Evolutionary conservation across 495 filamentous ascomycete species (phyloP), one percentile per base, ranked within the genome.

Genomic region (Aspergillus mulundensis): DNA sequence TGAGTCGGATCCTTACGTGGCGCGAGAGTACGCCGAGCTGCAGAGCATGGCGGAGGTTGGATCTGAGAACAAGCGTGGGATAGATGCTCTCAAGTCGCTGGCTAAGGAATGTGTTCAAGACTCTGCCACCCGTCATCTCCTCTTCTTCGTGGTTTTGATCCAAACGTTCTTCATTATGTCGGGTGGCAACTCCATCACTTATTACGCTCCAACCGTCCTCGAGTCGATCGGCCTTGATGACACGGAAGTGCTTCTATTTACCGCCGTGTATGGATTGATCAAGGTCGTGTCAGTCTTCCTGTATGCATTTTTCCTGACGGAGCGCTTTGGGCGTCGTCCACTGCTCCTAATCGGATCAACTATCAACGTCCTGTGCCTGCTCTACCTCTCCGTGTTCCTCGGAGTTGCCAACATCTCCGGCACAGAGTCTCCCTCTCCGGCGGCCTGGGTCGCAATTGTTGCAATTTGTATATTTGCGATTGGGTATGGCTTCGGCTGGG

Each of bases 1-100:
- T 60, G 50, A 56, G 23, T 52, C 14, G 43, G 77, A 88, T 64
- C 79, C 84, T 58, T 81, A 90, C 6, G 83, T 92, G 58, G 81
- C 84, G 65, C 77, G 88, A 15, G 88, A 91, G 64, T 89, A 83
- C 67, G 74, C 85, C 41, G 89, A 91, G 67, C 89, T 91, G 66
- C 85, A 84, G 67, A 84, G 85, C 0, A 85, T 88, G 60, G 82
- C 82, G 2, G 71, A 83, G 79, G 5, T 70, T 75, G 20, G 77
- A 69, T 76, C 85, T 80, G 60, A 62, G 23, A 56, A 47, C 8
- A 34, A 60, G 12, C 47, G 48, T 5, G 53, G 25, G 1, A 39
- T 49, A 19, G 47, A 62, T 16, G 36, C 55, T 18, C 47, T 51
- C 18, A 56, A 57, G 11, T 50, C 58, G 0, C 50, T 61, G 3